Conservation (phyloP, 495 filamentous ascomycete species). For the Hypoxylon rickii region DNA sequence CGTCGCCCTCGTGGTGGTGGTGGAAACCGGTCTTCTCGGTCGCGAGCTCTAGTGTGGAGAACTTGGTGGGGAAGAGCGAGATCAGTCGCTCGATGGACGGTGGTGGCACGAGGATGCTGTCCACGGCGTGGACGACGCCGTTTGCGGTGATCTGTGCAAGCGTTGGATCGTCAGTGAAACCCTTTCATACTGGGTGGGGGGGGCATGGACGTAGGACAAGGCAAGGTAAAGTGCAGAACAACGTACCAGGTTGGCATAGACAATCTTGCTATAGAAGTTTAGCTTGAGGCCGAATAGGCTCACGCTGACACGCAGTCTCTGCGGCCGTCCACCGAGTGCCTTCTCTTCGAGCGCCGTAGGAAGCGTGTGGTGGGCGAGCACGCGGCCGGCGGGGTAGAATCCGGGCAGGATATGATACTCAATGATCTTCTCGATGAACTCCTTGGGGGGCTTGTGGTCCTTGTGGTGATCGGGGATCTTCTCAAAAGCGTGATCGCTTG, state of each 20-base stretch:
- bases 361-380: constrained; percentile 70
- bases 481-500: constrained; percentile 73
- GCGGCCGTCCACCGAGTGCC: constrained; percentile 61
- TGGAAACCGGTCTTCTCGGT: constrained; percentile 69
- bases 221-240: no score
- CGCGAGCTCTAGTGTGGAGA: constrained; percentile 76
- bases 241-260: constrained; percentile 67
- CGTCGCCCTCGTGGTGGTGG: constrained; percentile 34
- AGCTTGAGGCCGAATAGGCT: constrained; percentile 63
- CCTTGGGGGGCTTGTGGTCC: constrained; percentile 58
- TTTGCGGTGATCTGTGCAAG: constrained; percentile 62
- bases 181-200: no score
- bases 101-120: constrained; percentile 74
- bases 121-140: constrained; percentile 78
- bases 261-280: constrained; percentile 73
- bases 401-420: constrained; percentile 72
- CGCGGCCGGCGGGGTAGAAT: constrained; percentile 61
- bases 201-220: no score
- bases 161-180: constrained; percentile 19
- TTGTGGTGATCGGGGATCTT: constrained; percentile 62
- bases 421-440: constrained; percentile 66
- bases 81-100: constrained; percentile 63
- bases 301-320: constrained; percentile 67
- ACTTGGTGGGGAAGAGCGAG: constrained; percentile 68
- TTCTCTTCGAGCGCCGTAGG: constrained; percentile 63